Base-by-base conservation (phyloP, 2,329 filamentous ascomycete genomes). In the Rutstroemia sydowiana region DNA sequence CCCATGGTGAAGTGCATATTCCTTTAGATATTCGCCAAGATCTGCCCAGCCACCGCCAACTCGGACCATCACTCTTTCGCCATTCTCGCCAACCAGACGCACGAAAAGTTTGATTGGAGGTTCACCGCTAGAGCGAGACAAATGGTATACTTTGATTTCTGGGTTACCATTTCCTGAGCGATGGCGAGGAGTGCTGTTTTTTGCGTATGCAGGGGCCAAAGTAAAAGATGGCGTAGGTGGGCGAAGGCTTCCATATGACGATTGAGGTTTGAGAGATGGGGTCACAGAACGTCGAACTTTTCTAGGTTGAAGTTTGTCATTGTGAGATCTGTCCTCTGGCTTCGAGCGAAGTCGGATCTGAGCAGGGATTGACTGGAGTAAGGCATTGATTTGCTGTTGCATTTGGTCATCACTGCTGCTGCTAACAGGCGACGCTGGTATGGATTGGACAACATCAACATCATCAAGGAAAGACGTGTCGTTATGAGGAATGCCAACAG, bases 21-120 rank as follows among this genome's bases (percentile, higher is more conserved):
- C 89, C 61, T 90, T 86, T 39, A 98, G 76, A 65, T 96, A 98
- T 68, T 97, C 93, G 34, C 87, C 92, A 18, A 98, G 74, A 68
- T 98, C 93, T 13, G 91, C 90, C 93, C 93, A 98, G n/a, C 93
- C 93, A 54, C 93, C 93, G 11, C 93, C 93, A 11, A 98, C 92
- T 32, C 93, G 87, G 7, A 98, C 93, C 93, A 98, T 97, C 55
- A 97, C 90, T 47, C 93, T 83, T 68, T 97, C 90, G 14, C 88
- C 88, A 52, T 82, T 78, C 67, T 95, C 90, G 45, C 93, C 93
- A 2, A 98, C 91, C 1, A 90, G 84, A 14, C 93, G 86, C 48
- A 98, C 91, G 63, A 95, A 95, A 5, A 98, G 79, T 70, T 96
- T 97, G 65, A 96, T 91, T 0, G 93, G 93, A 11, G 88, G 81